Evolutionary conservation across 768 basidiomycete species (phyloP).

Genomic region (Tulasnella calospora): DNA sequence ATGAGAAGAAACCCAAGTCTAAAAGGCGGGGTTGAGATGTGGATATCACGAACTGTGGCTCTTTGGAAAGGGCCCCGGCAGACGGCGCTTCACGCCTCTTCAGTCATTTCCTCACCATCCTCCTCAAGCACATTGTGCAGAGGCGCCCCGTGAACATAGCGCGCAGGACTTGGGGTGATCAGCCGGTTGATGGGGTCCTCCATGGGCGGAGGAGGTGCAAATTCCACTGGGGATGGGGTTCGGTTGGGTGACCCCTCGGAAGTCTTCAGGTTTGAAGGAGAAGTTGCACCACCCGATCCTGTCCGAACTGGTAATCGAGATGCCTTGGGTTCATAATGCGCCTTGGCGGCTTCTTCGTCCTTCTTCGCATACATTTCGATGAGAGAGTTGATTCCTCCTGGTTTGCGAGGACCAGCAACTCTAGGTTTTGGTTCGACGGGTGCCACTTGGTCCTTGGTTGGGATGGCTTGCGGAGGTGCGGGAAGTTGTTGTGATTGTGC

Average conservation of each 20-base stretch:
- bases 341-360: slow-evolving; percentile 44
- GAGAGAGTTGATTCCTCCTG: slow-evolving; percentile 36
- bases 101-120: slow-evolving; percentile 45
- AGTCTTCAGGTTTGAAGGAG: slow-evolving; percentile 19
- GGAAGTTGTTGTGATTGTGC: slow-evolving; percentile 1
- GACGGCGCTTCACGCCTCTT: neutral
- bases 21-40: neutral
- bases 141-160: slow-evolving; percentile 80
- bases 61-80: no score
- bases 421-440: neutral
- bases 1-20: neutral
- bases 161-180: slow-evolving; percentile 47
- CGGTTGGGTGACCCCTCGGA: slow-evolving; percentile 27
- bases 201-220: slow-evolving; percentile 10
- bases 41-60: neutral
- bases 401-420: neutral
- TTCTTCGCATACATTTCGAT: slow-evolving; percentile 82
- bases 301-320: slow-evolving; percentile 41
- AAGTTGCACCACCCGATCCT: slow-evolving; percentile 13
- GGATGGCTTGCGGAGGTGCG: neutral
- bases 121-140: slow-evolving; percentile 83
- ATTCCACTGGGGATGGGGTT: slow-evolving; percentile 31
- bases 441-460: neutral
- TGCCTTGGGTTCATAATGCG: slow-evolving; percentile 21
- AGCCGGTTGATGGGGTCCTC: slow-evolving; percentile 18